Base-by-base conservation (phyloP, 2,329 filamentous ascomycete genomes). In the Colletotrichum musicola region DNA sequence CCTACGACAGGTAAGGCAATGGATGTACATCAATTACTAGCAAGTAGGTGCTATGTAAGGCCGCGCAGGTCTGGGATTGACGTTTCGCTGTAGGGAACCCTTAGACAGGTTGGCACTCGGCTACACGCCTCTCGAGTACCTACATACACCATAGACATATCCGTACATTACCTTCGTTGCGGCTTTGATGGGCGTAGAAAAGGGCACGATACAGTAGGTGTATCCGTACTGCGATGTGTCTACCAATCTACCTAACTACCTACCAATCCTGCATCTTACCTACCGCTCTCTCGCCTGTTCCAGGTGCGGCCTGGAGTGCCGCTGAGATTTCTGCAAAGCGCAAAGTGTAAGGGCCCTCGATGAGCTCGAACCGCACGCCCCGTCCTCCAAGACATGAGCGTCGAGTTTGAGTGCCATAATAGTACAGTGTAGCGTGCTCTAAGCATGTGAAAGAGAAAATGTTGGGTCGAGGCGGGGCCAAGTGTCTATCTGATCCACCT, bases 381-480 rank as follows among this genome's bases (percentile, higher is more conserved):
- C 51, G 22, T 16, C 35, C 42, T 22, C 25, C 59, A 42, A 14
- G 40, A 14, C 40, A n/a, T 13, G 16, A 46, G 30, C 30, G 30
- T 35, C 20, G 27, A 50, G 12, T 7, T 10, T 25, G 18, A 44
- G 42, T 44, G 42, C 42, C n/a, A 6, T 44, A n/a, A 10, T 35
- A 25, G 30, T 35, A 35, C 20, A 14, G 42, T 18, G 30, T 51
- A 61, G 58, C 40, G 60, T 42, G 40, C 49, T 55, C 35, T n/a
- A 35, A 46, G 55, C 65, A 68, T 68, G 65, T 68, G 65, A 68
- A 68, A 68, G 65, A 65, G 49, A 46, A 55, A 68, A 68, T 68
- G 65, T 68, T 68, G 65, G 65, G 65, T 68, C 65, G 65, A n/a
- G 60, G 65, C 65, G 65, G 65, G 65, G 65, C 55, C 59, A 60